Percentiles rank a stretch among this genome's conserved stretches.
Evolutionary conservation across 805 yeast genomes (phyloP).

Genomic region (Kodamaea kaohsiungensis): DNA sequence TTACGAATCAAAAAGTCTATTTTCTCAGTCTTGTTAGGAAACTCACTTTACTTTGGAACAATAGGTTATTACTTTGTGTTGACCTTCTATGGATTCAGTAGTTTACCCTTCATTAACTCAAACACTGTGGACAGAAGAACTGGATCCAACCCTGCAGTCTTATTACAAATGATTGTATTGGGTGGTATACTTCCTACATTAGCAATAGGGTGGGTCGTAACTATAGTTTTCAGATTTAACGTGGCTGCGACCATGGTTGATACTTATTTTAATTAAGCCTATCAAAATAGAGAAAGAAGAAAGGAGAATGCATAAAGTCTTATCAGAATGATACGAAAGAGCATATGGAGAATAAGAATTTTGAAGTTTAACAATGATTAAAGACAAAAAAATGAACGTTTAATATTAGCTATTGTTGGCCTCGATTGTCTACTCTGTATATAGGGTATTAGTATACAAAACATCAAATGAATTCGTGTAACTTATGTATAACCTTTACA

Average conservation of each 20-base stretch:
- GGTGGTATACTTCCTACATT: conserved; percentile 66
- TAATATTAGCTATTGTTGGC: not conserved
- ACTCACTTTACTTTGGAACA: conserved; percentile 73
- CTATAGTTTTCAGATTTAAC: conserved; percentile 66
- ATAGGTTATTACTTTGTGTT: conserved; percentile 74
- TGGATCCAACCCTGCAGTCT: conserved; percentile 43
- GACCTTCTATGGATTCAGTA: conserved; percentile 81
- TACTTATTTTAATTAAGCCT: conserved; percentile 44
- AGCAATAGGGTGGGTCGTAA: conserved; percentile 55
- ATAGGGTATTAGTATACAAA: not conserved
- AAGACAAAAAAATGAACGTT: not conserved
- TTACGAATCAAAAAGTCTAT: conserved; percentile 61
- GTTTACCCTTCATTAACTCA: conserved; percentile 37
- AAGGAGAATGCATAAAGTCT: not conserved
- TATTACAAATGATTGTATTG: conserved; percentile 56
- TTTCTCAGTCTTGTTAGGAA: conserved; percentile 71
- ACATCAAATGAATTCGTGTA: not conserved
- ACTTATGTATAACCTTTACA: no score
- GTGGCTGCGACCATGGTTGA: conserved; percentile 66
- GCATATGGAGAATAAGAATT: no score
- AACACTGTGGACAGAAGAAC: conserved; percentile 7
- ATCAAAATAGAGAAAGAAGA: no score
- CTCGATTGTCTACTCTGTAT: not conserved
- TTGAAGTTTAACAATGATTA: no score
- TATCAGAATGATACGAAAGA: not conserved